These are phyloP conservation scores for Tilletia setariae DNA, from an alignment of 1,284 basidiomycete species.

Conservation along the genomic window DNA sequence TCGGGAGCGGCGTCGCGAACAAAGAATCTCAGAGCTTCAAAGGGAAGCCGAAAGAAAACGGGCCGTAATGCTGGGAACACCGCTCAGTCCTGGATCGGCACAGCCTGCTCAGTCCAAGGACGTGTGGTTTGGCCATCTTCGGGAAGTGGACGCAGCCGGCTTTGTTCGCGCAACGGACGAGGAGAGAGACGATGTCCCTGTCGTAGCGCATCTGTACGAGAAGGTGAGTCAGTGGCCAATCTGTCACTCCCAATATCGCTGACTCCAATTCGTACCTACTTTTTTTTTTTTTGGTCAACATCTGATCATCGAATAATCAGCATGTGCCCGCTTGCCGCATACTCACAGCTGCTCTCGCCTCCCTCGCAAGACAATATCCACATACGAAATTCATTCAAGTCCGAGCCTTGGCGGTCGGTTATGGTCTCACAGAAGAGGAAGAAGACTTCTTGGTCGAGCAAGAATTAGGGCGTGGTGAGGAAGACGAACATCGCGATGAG, in stretches of 20 bases:
- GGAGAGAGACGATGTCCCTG: slow-evolving; percentile 25
- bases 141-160: slow-evolving; percentile 40
- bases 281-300: not conserved
- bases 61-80: not conserved
- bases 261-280: not conserved
- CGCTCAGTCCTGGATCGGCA: not conserved
- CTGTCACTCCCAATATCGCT: not conserved
- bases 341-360: slow-evolving; percentile 32
- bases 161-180: slow-evolving; percentile 43
- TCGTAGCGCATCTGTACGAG: slow-evolving; percentile 47
- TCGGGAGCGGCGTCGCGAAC: slow-evolving; percentile 28
- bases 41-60: slow-evolving; percentile 10
- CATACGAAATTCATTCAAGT: slow-evolving; percentile 44
- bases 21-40: slow-evolving; percentile 34
- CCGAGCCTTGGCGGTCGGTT: slow-evolving; percentile 39
- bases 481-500: slow-evolving; percentile 35
- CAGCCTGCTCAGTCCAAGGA: slow-evolving; percentile 1
- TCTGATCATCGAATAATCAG: slow-evolving; percentile 9
- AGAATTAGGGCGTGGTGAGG: not conserved
- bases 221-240: slow-evolving; percentile 25
- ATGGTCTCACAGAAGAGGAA: slow-evolving; percentile 18
- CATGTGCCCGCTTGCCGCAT: slow-evolving; percentile 33
- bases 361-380: slow-evolving; percentile 36
- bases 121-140: slow-evolving; percentile 39
- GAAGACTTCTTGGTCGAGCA: slow-evolving; percentile 13